Evolutionary conservation across 371 early-diverging fungal genomes (phyloP).

Genomic region (Basidiobolus heterosporus): DNA sequence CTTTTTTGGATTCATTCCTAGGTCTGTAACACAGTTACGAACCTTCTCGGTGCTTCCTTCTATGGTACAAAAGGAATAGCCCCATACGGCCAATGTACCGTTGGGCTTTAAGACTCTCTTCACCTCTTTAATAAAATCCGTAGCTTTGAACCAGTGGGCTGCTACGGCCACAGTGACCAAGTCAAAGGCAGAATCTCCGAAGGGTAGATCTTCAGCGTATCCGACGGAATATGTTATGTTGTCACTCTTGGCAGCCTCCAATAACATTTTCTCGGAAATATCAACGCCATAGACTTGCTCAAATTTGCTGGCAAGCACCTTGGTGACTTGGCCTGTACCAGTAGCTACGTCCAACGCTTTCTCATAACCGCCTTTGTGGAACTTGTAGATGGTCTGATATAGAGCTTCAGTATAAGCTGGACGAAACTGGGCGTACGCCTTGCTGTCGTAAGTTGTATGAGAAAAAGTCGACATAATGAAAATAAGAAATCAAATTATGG

Average conservation of each 20-base stretch:
- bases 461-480: constrained; percentile 20
- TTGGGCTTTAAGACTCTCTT: constrained; percentile 39
- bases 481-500: no score
- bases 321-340: constrained; percentile 35
- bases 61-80: constrained; percentile 13
- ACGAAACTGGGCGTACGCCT: constrained; percentile 18
- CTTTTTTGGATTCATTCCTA: no score
- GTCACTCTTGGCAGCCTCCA: constrained; percentile 17
- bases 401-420: constrained; percentile 19
- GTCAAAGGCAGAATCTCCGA: constrained; percentile 18
- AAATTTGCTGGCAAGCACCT: constrained; percentile 23
- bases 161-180: constrained; percentile 37
- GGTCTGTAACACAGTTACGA: no score
- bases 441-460: constrained; percentile 15
- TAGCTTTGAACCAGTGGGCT: constrained; percentile 48
- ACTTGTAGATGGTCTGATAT: constrained; percentile 9
- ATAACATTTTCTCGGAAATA: constrained; percentile 24
- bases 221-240: constrained; percentile 30
- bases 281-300: constrained; percentile 28
- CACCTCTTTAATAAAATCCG: constrained; percentile 33
- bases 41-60: no score
- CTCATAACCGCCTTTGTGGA: constrained; percentile 12
- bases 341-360: constrained; percentile 26
- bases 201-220: constrained; percentile 18
- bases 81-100: constrained; percentile 48